Evolutionary conservation across 768 basidiomycete species (phyloP).

Genomic region (Crucibulum laeve): DNA sequence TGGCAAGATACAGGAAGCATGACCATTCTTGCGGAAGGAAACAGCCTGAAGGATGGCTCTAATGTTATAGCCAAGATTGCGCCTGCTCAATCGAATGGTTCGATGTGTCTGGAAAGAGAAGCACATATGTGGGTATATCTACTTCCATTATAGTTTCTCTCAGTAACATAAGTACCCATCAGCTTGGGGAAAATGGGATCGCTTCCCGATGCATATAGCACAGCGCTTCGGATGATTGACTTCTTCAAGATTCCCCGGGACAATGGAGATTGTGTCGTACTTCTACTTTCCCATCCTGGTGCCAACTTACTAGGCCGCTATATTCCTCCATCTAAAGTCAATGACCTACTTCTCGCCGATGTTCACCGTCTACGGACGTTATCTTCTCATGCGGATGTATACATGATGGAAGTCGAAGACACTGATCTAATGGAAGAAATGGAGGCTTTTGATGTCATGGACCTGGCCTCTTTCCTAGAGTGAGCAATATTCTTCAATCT

Average conservation of each 20-base stretch:
- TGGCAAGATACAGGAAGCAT: conserved; percentile 76
- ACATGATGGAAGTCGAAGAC: conserved; percentile 47
- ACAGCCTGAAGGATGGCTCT: conserved; percentile 64
- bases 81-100: conserved; percentile 66
- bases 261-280: conserved; percentile 64
- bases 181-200: conserved; percentile 50
- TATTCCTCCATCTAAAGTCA: conserved; percentile 61
- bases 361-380: conserved; percentile 34
- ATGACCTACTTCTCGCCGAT: conserved; percentile 63
- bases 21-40: conserved; percentile 66
- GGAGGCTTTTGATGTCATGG: conserved; percentile 68
- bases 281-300: conserved; percentile 70
- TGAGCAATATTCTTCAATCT: conserved; percentile 22
- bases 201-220: conserved; percentile 47
- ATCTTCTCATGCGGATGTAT: conserved; percentile 42
- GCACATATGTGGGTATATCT: conserved; percentile 56
- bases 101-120: conserved; percentile 69
- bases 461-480: conserved; percentile 74
- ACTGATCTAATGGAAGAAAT: conserved; percentile 43
- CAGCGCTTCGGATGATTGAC: conserved; percentile 56
- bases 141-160: conserved; percentile 1
- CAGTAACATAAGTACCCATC: background rate
- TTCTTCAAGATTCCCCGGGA: conserved; percentile 62
- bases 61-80: conserved; percentile 72
- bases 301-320: conserved; percentile 67